Evolutionary conservation across 2,329 filamentous ascomycete genomes (phyloP).

Genomic region (Trichoderma simmonsii): DNA sequence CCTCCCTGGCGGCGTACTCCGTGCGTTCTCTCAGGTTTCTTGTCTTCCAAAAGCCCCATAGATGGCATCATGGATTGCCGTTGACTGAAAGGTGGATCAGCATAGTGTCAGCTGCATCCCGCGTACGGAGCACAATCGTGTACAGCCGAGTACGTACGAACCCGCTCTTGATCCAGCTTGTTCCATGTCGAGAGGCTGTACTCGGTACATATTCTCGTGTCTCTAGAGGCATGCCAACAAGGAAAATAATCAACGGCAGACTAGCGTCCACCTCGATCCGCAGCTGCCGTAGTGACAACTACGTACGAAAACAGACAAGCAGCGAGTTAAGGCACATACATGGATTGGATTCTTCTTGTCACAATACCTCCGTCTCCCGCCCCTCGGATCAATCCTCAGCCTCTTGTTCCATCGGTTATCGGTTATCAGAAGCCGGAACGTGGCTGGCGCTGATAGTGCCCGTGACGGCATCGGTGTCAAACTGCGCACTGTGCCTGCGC

Average conservation of each 20-base stretch:
- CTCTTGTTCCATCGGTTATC: neutral
- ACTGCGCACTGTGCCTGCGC: neutral
- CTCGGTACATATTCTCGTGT: neutral
- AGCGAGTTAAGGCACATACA: neutral
- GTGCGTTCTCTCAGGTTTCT: neutral
- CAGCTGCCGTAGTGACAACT: conserved; percentile 1
- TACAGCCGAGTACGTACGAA: neutral
- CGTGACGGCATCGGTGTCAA: neutral
- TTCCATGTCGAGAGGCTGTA: neutral
- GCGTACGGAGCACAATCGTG: neutral
- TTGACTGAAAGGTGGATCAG: neutral
- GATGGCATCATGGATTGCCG: neutral
- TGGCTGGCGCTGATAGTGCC: neutral
- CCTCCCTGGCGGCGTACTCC: neutral
- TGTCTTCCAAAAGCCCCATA: neutral
- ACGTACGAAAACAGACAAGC: neutral
- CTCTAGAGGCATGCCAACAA: neutral
- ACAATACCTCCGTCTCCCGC: neutral
- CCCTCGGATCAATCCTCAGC: neutral
- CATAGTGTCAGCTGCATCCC: neutral
- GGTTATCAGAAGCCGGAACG: neutral
- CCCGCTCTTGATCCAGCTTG: neutral
- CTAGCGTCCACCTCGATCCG: conserved; percentile 12
- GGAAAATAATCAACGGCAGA: neutral
- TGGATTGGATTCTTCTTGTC: neutral